These are phyloP conservation scores for Kwoniella europaea DNA, from an alignment of 768 basidiomycete genomes.

Conservation along the genomic window DNA sequence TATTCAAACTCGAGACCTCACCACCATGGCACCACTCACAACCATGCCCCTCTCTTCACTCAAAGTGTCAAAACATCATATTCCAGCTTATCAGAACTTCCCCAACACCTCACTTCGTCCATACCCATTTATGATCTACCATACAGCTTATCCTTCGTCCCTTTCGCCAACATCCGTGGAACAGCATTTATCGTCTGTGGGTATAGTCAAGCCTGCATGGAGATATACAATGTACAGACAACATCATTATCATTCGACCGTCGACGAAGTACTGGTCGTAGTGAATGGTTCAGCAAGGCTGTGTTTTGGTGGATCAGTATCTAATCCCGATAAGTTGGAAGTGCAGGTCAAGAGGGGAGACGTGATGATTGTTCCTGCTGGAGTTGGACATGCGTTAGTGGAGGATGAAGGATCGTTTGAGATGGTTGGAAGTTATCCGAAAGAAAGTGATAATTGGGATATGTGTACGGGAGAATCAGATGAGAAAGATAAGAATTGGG, in stretches of 20 bases:
- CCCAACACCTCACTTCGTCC: slow-evolving; percentile 60
- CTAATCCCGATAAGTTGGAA: slow-evolving; percentile 57
- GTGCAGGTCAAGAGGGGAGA: slow-evolving; percentile 59
- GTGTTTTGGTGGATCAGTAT: slow-evolving; percentile 59
- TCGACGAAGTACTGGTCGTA: slow-evolving; percentile 61
- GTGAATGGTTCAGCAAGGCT: slow-evolving; percentile 56
- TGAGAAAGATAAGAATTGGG: slow-evolving; percentile 44
- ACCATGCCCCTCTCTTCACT: slow-evolving; percentile 41
- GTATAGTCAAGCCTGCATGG: slow-evolving; percentile 60
- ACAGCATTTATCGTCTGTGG: slow-evolving; percentile 56
- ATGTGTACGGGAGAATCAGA: slow-evolving; percentile 59
- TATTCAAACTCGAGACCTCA: not conserved
- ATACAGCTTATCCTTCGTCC: slow-evolving; percentile 26
- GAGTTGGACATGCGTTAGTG: slow-evolving; percentile 60
- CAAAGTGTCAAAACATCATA: slow-evolving; percentile 46
- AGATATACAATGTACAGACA: slow-evolving; percentile 61
- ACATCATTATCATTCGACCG: slow-evolving; percentile 62
- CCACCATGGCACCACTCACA: slow-evolving; percentile 12
- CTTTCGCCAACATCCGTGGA: slow-evolving; percentile 48
- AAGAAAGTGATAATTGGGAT: slow-evolving; percentile 58
- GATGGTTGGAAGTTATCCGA: slow-evolving; percentile 62
- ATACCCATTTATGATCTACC: slow-evolving; percentile 60
- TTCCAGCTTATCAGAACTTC: slow-evolving; percentile 56
- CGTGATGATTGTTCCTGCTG: slow-evolving; percentile 61
- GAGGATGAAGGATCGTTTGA: slow-evolving; percentile 54